These are phyloP conservation scores for Phialophora macrospora DNA, from an alignment of 2,329 filamentous ascomycete genomes.

Conservation along the genomic window DNA sequence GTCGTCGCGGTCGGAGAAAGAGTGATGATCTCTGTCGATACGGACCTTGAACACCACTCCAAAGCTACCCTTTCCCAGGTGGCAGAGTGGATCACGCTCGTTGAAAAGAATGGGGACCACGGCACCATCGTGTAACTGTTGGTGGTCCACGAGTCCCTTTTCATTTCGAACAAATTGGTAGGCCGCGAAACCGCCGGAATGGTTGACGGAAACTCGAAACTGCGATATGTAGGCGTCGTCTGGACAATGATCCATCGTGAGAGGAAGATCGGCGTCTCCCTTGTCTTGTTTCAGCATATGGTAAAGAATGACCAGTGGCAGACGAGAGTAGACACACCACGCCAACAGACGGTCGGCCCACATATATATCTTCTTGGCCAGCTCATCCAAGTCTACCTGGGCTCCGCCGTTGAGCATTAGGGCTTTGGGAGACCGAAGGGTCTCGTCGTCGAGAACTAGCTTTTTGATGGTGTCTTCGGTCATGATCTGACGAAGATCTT, in stretches of 20 bases:
- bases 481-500: not conserved
- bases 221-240: not conserved
- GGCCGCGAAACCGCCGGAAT: not conserved
- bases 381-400: not conserved
- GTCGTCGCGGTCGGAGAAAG: not conserved
- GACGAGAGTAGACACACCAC: not conserved
- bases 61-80: constrained; percentile 9
- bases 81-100: not conserved
- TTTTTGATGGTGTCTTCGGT: not conserved
- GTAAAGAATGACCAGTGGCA: not conserved
- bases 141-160: not conserved
- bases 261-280: not conserved
- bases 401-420: not conserved
- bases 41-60: constrained; percentile 11
- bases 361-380: not conserved
- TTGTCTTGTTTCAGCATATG: not conserved
- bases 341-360: not conserved
- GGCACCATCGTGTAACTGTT: not conserved
- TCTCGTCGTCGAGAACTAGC: not conserved
- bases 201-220: not conserved
- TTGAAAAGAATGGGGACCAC: not conserved
- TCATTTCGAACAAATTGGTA: not conserved
- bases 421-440: not conserved
- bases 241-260: not conserved
- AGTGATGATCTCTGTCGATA: constrained; percentile 11